Evolutionary conservation across 306 rosid genomes (phyloP), one percentile per base, ranked within the genome.

Genomic region (Alnus rubra): DNA sequence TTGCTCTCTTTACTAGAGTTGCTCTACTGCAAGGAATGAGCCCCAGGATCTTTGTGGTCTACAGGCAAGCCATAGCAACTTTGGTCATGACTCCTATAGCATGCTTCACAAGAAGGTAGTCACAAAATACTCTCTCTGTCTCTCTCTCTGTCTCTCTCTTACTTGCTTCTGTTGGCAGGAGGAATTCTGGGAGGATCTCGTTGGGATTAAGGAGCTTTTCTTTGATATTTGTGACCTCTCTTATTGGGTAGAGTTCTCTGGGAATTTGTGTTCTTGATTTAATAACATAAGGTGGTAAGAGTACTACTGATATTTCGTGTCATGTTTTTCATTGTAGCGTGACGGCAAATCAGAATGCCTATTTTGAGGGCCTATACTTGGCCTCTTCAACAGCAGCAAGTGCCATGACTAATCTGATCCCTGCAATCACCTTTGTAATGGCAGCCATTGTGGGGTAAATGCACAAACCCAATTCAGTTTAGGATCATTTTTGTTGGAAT

Each of bases 11-110:
- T 82, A 86, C 91, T 4, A 82, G 91, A 55, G 90, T 89, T 63
- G 97, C 94, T 77, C 78, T 91, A 23, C 11, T 89, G 48, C 87
- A 88, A 44, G 96, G 97, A 37, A 84, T 84, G 94, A 90, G 88
- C 77, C 83, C 96, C 1, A 87, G 90, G 0, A 89, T 87, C 4
- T 88, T 88, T 54, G 91, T 90, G 31, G 88, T 75, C 3, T 90
- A 93, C 59, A 84, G 97, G 44, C 94, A 93, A 77, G 91, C 80
- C 76, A 69, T 89, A 78, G 94, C 92, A 78, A 88, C 96, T 69
- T 80, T 90, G 70, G 58, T 88, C 37, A 45, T 90, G 82, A 80
- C 86, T 9, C 89, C 96, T 42, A 68, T 91, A 4, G 83, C 81
- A 19, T 83, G 84, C 9, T 85, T 83, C 51, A 15, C 90, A 3